Evolutionary conservation across 257 asterid species (phyloP).

Genomic region (Mitragyna speciosa): DNA sequence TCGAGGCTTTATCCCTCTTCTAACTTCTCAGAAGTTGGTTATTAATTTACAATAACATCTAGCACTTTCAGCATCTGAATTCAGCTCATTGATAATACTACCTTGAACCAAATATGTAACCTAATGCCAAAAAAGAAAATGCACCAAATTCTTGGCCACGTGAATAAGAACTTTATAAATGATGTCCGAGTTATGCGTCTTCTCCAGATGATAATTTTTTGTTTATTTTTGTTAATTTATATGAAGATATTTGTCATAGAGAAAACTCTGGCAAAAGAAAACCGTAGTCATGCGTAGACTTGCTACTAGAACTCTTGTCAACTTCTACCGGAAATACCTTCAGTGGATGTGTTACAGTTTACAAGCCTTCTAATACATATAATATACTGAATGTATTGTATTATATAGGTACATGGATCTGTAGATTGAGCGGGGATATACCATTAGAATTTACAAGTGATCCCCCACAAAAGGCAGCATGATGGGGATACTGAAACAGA

Average conservation of each 20-base stretch:
- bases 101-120: background rate
- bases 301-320: background rate
- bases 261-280: no score
- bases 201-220: background rate
- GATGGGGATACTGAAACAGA: background rate
- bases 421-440: background rate
- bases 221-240: background rate
- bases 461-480: background rate
- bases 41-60: background rate
- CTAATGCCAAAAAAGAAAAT: background rate
- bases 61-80: background rate
- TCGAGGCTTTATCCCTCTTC: background rate
- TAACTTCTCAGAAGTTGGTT: background rate
- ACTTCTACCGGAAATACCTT: background rate
- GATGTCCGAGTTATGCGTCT: background rate
- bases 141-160: background rate
- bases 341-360: background rate
- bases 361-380: background rate
- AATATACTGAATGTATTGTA: background rate
- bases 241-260: no score
- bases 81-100: background rate
- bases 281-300: no score
- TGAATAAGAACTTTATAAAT: no score
- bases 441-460: background rate
- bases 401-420: background rate